These are phyloP conservation scores for Bipolaris gigantea DNA, from an alignment of 2,329 filamentous ascomycete species.

Conservation along the genomic window DNA sequence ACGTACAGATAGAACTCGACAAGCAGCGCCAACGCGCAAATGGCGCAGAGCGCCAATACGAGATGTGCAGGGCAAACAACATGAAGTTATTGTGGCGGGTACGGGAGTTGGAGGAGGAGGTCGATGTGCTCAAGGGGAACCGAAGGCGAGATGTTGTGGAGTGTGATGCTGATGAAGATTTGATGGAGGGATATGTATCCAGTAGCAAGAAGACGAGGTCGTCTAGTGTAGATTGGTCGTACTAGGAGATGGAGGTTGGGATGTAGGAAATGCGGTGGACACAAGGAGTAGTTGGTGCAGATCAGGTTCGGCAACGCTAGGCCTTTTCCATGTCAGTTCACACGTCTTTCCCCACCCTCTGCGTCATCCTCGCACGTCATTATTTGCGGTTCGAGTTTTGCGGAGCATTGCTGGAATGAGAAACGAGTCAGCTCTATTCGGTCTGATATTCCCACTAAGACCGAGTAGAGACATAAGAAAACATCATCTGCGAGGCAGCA, in stretches of 20 bases:
- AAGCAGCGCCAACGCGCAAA: constrained; percentile 2
- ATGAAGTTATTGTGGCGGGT: background rate
- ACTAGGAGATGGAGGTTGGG: background rate
- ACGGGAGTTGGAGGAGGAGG: background rate
- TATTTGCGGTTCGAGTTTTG: constrained; percentile 4
- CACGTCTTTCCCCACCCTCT: background rate
- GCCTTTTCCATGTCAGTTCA: background rate
- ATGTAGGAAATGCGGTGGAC: background rate
- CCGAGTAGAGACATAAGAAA: background rate
- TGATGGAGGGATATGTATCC: background rate
- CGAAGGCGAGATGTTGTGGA: background rate
- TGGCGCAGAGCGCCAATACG: background rate
- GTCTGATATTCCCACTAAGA: background rate
- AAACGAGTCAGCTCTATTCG: background rate
- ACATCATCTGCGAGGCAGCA: background rate
- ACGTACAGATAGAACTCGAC: background rate
- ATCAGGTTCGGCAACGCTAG: constrained; percentile 9
- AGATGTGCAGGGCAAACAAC: background rate
- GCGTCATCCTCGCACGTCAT: constrained; percentile 12
- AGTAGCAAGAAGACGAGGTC: background rate
- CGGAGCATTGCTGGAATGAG: background rate
- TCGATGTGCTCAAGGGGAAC: background rate
- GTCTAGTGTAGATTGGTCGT: background rate
- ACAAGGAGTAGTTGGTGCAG: background rate
- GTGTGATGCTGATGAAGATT: background rate